Evolutionary conservation across 345 rosid genomes (phyloP), one percentile per base, ranked within the genome.

Genomic region (Aurinia saxatilis): DNA sequence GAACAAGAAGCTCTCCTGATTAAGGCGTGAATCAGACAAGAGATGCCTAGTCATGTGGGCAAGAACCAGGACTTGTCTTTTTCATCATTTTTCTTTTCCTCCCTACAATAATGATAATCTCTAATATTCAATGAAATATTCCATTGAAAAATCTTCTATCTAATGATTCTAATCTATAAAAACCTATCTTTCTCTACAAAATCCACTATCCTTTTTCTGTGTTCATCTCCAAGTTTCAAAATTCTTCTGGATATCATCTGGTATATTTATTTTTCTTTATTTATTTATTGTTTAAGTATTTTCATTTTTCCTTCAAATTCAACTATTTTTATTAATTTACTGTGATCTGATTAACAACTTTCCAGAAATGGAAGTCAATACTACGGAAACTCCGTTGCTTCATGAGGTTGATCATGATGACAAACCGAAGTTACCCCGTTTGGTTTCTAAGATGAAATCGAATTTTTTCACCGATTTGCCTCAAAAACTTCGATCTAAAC

Each of bases 391-490:
- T 42, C 75, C 71, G 34, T 71, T 71, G 66, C 66, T 71, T 57
- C 50, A 47, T 54, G 48, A 55, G n/a, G 40, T 10, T 46, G 38
- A 8, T 37, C 31, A 8, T 21, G 47, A 31, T 41, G 35, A 5
- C 12, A 57, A 57, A 57, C 50, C 61, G 0, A 50, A 50, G 33
- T 23, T 15, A 44, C 58, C 50, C 44, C 12, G 57, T 29, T 42
- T 35, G 60, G 75, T 50, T 36, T 57, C 61, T 34, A 40, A 54
- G 1, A 65, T 71, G 75, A 71, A 64, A 71, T 39, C 76, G 0
- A 89, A 82, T 2, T 89, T 92, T 66, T 23, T 87, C 27, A 68
- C 77, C 1, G 77, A 75, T 27, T 68, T 92, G 73, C 93, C 96
- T 5, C 81, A 63, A 2, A 87, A 89, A 67, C 78, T 89, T 57